A percentile compares a stretch with the other conserved stretches of the same genome.
Conservation (phyloP, 768 basidiomycete species). For the Mycena vulgaris region DNA sequence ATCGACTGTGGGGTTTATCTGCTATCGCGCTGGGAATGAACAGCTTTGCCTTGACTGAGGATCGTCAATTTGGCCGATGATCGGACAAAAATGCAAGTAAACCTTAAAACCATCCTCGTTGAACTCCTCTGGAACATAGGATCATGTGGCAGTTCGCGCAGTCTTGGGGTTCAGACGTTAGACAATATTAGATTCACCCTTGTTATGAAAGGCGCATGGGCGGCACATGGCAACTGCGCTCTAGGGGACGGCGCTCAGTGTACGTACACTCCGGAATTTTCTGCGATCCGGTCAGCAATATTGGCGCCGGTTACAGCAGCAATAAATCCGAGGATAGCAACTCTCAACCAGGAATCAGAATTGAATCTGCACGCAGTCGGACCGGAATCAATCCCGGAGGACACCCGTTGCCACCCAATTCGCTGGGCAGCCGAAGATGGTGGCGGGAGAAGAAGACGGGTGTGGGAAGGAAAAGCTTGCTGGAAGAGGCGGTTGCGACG, state of each 20-base stretch:
- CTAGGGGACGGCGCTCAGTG: not conserved
- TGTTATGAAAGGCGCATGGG: slow-evolving; percentile 25
- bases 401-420: slow-evolving; percentile 28
- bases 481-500: no score
- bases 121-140: not conserved
- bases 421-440: slow-evolving; percentile 25
- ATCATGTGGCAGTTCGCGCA: slow-evolving; percentile 13
- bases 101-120: not conserved
- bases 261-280: not conserved
- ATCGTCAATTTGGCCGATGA: slow-evolving; percentile 20
- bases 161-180: slow-evolving; percentile 1
- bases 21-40: slow-evolving; percentile 10
- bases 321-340: slow-evolving; percentile 33
- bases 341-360: slow-evolving; percentile 2
- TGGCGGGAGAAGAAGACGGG: slow-evolving; percentile 21
- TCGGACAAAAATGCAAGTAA: slow-evolving; percentile 3
- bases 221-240: slow-evolving; percentile 24
- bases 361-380: not conserved
- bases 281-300: not conserved
- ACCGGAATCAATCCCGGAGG: not conserved
- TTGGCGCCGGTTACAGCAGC: slow-evolving; percentile 17
- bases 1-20: slow-evolving; percentile 14
- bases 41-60: not conserved
- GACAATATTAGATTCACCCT: not conserved
- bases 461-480: not conserved